These are phyloP conservation scores for Sporothrix euskadiensis DNA, from an alignment of 2,329 filamentous ascomycete genomes.

Conservation along the genomic window DNA sequence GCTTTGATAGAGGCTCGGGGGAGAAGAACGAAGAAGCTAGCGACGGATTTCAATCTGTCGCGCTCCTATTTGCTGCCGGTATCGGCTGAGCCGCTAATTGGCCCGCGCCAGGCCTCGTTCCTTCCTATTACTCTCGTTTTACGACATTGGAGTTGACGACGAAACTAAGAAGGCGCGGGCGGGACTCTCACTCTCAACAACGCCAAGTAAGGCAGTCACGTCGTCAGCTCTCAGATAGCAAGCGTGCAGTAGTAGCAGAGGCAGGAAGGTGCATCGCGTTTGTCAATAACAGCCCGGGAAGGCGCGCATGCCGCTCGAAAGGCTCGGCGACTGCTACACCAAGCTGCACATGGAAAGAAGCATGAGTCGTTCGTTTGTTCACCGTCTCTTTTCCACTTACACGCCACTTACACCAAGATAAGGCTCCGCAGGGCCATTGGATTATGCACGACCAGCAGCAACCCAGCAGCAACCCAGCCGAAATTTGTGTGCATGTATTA, in stretches of 20 bases:
- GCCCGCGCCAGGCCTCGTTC: neutral
- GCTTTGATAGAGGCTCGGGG: constrained; percentile 2
- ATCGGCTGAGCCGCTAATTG: constrained; percentile 31
- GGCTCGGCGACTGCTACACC: neutral
- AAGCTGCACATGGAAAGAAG: neutral
- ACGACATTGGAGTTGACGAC: constrained; percentile 19
- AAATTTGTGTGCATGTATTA: neutral
- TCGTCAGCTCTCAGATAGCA: neutral
- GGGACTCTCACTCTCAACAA: neutral
- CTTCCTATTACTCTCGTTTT: constrained; percentile 3
- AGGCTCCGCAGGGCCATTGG: constrained; percentile 28
- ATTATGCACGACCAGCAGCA: constrained; percentile 20
- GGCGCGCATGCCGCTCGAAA: neutral
- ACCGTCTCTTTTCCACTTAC: constrained; percentile 11
- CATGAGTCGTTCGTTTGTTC: neutral
- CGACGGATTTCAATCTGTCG: constrained; percentile 30
- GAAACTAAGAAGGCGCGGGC: neutral
- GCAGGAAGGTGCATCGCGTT: neutral
- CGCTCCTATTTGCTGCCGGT: constrained; percentile 33
- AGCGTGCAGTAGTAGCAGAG: neutral
- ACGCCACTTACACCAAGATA: constrained; percentile 28
- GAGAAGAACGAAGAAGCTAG: neutral
- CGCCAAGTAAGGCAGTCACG: neutral
- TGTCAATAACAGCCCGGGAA: neutral
- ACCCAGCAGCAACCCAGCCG: neutral